Conservation (phyloP, 2,329 filamentous ascomycete species). For the Colletotrichum horii region DNA sequence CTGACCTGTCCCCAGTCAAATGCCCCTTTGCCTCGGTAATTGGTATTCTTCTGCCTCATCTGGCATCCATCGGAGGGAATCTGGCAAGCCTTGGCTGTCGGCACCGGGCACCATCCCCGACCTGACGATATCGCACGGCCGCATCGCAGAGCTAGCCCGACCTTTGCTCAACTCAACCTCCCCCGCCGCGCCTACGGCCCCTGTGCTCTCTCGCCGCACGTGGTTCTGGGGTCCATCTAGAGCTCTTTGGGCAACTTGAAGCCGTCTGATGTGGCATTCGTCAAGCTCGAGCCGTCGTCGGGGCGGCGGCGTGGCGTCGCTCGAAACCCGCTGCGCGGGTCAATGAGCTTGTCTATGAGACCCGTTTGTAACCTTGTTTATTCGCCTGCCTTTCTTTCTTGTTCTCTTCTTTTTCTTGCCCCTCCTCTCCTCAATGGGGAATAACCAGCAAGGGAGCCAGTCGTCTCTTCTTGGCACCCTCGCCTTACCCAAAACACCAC, state of each 20-base stretch:
- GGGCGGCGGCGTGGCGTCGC: constrained; percentile 13
- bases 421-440: background rate
- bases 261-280: background rate
- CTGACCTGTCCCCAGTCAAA: background rate
- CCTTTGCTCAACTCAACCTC: background rate
- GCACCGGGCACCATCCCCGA: background rate
- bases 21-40: background rate
- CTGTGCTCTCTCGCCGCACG: constrained; percentile 1
- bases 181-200: background rate
- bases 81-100: background rate
- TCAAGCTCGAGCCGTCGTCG: constrained; percentile 1
- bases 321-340: constrained; percentile 19
- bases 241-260: background rate
- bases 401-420: background rate
- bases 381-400: background rate
- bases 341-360: background rate
- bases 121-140: background rate
- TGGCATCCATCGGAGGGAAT: background rate
- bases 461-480: background rate
- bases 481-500: background rate
- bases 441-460: background rate
- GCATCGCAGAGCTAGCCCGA: background rate
- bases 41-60: background rate
- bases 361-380: constrained; percentile 1
- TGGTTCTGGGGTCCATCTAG: constrained; percentile 1